Percentiles rank a stretch among this genome's conserved stretches.
These are phyloP conservation scores for Pseudocercospora pini-densiflorae DNA, from an alignment of 2,329 filamentous ascomycete genomes.

Conservation along the genomic window DNA sequence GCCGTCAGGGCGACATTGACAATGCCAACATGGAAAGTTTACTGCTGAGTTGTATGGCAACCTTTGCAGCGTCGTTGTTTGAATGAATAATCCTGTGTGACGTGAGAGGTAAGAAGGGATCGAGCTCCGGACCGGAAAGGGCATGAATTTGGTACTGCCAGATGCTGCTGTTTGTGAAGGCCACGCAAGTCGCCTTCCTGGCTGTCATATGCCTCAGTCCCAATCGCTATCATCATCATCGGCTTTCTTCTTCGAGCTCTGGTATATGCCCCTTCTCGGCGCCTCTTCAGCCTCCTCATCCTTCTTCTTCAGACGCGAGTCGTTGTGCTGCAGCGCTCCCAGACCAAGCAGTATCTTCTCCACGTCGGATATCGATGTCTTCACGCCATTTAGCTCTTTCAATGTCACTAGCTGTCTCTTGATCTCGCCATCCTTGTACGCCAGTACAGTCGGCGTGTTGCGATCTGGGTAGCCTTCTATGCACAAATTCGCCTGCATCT, in stretches of 20 bases:
- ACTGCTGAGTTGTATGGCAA: not conserved
- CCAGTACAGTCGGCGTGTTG: slow-evolving; percentile 91
- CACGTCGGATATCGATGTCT: slow-evolving; percentile 68
- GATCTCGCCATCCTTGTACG: slow-evolving; percentile 93
- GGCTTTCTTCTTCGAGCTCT: slow-evolving; percentile 43
- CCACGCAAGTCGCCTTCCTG: not conserved
- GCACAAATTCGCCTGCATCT: slow-evolving; percentile 88
- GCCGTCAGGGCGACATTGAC: not conserved
- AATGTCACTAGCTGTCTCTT: slow-evolving; percentile 91
- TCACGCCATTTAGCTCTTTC: slow-evolving; percentile 73
- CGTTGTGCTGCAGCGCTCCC: slow-evolving; percentile 77
- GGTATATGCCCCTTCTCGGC: slow-evolving; percentile 27
- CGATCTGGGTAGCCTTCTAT: slow-evolving; percentile 95
- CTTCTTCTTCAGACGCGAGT: slow-evolving; percentile 73
- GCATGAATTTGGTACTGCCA: not conserved
- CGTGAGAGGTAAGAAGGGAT: not conserved
- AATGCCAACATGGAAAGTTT: not conserved
- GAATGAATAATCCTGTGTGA: not conserved
- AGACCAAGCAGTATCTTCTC: slow-evolving; percentile 82
- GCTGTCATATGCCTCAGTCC: slow-evolving; percentile 49
- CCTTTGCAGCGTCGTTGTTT: not conserved
- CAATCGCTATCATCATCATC: slow-evolving; percentile 62
- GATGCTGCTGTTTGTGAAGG: not conserved
- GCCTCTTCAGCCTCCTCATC: slow-evolving; percentile 49
- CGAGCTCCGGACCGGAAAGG: no score